Evolutionary conservation across 164 flowering plant species (phyloP), one percentile per base, ranked within the genome.

Genomic region (Vitis amurensis): DNA sequence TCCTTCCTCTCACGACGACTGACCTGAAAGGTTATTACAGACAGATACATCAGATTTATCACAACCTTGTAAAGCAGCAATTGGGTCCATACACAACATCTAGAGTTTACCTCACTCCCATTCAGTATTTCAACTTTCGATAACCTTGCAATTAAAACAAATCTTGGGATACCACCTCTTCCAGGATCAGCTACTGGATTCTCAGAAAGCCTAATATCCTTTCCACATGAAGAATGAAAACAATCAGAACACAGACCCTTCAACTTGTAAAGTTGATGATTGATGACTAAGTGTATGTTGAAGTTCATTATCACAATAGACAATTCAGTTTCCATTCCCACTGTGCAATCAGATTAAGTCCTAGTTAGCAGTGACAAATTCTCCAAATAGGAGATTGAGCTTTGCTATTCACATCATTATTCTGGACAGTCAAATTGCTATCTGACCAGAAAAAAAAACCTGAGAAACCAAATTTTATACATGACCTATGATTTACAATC

Each of bases 171-270:
- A 58, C 97, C 97, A 56, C 97, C 97, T 68, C 71, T 81, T 69
- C 78, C 85, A 57, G 92, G 85, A 88, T 93, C 97, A 79, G 90
- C 72, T 51, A 90, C 66, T 69, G 97, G 98, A 82, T 95, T 95
- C 58, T 86, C 98, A 50, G 97, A 87, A 73, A 93, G 88, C 82
- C 99, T 83, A 61, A 89, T 77, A 55, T 95, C 99, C 98, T 95
- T 68, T 27, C 62, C 53, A 70, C 29, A 9, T 19, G 12, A 78
- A 63, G 57, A 65, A 69, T 51, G 53, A 57, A 63, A 30, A 55
- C 9, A 23, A 62, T 13, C 16, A 71, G 30, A 62, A 72, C 9
- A 59, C 8, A 55, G 29, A 27, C 48, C 12, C 37, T n/a, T 4
- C 9, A 47, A 48, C 13, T 31, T 53, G 56, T 53, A 53, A n/a